Base-by-base conservation (phyloP, 768 basidiomycete genomes). In the Suillus plorans region DNA sequence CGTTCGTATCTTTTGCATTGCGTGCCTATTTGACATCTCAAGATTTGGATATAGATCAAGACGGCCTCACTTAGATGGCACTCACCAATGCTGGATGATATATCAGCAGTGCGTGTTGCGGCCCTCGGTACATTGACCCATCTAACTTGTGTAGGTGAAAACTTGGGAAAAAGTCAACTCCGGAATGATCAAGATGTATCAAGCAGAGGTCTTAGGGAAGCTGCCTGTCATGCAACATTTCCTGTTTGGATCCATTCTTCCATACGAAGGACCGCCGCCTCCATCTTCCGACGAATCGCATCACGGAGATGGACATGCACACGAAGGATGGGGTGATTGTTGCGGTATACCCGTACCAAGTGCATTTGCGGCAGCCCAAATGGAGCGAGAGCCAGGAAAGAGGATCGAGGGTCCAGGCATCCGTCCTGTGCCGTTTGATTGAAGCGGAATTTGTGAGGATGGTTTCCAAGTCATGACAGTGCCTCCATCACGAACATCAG, bases 101-200 rank as follows among this genome's bases (percentile, higher is more conserved):
- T 99, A 63, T 96, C 95, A 1, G 94, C 90, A 0, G 95, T 78
- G 66, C 49, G 82, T 70, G 9, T 10, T 4, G 8, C 13, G 7
- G 1, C 63, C 61, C 59, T 34, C 45, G 25, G 16, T 20, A 31
- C 49, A 57, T 53, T 14, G 50, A 50, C 59, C 62, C 56, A 7
- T n/a, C n/a, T 59, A 10, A 47, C 44, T 41, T 20, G 14, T 62
- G 28, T 52, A 81, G 89, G 89, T 94, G 4, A 94, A 92, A 76
- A 89, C 92, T 12, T 99, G 97, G 97, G 92, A 94, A 71, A 99
- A 97, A 75, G 94, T 98, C 68, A 98, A 99, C 75, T 78, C 82
- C 6, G 97, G 97, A 4, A 97, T 99, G 94, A 83, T 92, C 77
- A 99, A 98, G 77, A 99, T 99, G 97, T 99, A 96, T 79, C 82